Evolutionary conservation across 1,139 yeast genomes (phyloP).

Genomic region (Nakaseomyces nivariensis): DNA sequence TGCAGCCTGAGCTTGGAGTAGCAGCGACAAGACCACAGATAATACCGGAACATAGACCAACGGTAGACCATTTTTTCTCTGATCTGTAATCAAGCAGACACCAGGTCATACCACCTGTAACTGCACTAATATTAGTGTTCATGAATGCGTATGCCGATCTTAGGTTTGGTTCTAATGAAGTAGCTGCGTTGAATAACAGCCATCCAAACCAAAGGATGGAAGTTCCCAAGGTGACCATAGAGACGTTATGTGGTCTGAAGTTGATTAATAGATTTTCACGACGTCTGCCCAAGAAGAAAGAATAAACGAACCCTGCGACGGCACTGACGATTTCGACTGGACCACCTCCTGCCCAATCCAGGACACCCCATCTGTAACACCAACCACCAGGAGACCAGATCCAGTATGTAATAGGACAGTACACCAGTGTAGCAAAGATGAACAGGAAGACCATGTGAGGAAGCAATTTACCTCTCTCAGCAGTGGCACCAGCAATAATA

Average conservation of each 20-base stretch:
- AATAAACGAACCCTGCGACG: constrained; percentile 78
- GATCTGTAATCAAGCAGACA: constrained; percentile 78
- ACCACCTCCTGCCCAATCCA: constrained; percentile 97
- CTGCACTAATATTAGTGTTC: constrained; percentile 86
- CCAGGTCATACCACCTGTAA: constrained; percentile 90
- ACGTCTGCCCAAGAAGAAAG: constrained; percentile 74
- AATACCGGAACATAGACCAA: constrained; percentile 89
- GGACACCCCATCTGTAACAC: constrained; percentile 85
- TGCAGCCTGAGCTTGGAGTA: constrained; percentile 86
- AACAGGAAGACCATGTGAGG: constrained; percentile 80
- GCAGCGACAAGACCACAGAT: constrained; percentile 95
- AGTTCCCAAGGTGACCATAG: constrained; percentile 75
- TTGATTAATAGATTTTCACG: constrained; percentile 77
- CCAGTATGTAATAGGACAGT: constrained; percentile 92
- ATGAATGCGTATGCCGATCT: constrained; percentile 58
- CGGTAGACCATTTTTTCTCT: constrained; percentile 88
- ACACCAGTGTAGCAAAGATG: constrained; percentile 83
- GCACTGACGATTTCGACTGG: constrained; percentile 93
- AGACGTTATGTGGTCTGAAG: constrained; percentile 90
- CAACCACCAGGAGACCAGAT: constrained; percentile 90
- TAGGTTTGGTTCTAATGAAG: constrained; percentile 51
- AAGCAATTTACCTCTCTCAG: constrained; percentile 83
- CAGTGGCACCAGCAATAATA: constrained; percentile 87
- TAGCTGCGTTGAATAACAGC: constrained; percentile 83
- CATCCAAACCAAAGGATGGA: constrained; percentile 68